Conservation (phyloP, 1,139 yeast species). For the Suhomyces taliae region DNA sequence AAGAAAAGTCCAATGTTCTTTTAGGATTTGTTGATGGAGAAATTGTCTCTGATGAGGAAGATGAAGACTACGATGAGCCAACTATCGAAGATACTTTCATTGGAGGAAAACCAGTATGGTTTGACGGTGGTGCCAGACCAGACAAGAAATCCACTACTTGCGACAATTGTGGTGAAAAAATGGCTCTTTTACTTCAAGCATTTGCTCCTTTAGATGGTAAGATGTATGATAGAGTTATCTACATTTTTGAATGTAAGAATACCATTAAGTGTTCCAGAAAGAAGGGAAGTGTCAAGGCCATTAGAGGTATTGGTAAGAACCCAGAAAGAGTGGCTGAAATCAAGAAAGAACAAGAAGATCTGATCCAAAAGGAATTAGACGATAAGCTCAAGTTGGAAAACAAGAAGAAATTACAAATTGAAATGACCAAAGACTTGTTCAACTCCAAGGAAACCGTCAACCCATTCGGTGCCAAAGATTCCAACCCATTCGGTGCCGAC, state of each 20-base stretch:
- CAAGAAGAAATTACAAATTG: constrained; percentile 32
- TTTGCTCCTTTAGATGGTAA: constrained; percentile 72
- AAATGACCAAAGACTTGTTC: constrained; percentile 47
- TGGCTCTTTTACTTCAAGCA: constrained; percentile 76
- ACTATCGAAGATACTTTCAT: constrained; percentile 72
- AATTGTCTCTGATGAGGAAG: constrained; percentile 20
- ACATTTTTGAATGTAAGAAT: constrained; percentile 73
- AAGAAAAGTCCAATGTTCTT: constrained; percentile 32
- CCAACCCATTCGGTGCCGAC: constrained; percentile 24
- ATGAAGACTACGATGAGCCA: constrained; percentile 30
- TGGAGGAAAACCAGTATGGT: constrained; percentile 72
- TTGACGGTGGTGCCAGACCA: constrained; percentile 59
- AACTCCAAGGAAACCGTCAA: constrained; percentile 18
- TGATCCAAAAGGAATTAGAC: constrained; percentile 28
- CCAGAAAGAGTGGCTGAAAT: constrained; percentile 44
- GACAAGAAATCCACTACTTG: constrained; percentile 54
- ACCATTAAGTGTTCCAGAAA: constrained; percentile 59
- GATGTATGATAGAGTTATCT: constrained; percentile 78
- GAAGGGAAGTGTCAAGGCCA: constrained; percentile 67
- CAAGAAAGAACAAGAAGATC: constrained; percentile 37
- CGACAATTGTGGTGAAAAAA: constrained; percentile 56
- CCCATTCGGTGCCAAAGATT: constrained; percentile 25
- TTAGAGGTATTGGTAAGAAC: constrained; percentile 72
- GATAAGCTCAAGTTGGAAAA: constrained; percentile 23
- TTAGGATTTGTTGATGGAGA: constrained; percentile 68